phyloP scores from a whole-genome alignment of 2,329 filamentous ascomycete species.

The Sporothrix pallida region DNA sequence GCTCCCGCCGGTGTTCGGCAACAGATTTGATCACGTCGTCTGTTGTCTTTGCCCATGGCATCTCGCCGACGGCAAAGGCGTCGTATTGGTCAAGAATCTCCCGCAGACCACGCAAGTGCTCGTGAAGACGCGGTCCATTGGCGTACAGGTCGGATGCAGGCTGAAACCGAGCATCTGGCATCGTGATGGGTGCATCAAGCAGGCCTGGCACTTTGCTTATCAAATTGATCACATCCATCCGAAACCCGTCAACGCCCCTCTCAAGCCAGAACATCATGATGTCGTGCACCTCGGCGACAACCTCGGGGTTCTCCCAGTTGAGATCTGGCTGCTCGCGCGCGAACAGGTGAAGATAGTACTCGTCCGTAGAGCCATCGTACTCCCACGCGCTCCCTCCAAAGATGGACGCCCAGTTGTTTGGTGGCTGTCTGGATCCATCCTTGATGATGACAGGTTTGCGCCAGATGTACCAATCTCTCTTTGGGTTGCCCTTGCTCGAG shows the following conservation, averaged over 20 bases:
- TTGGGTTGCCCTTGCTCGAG: slow-evolving; percentile 64
- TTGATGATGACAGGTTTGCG: slow-evolving; percentile 40
- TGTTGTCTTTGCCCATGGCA: slow-evolving; percentile 66
- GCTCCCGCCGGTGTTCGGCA: slow-evolving; percentile 56
- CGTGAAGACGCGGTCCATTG: slow-evolving; percentile 72
- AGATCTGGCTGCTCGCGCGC: slow-evolving; percentile 68
- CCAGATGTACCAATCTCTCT: slow-evolving; percentile 62
- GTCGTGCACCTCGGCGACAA: slow-evolving; percentile 73
- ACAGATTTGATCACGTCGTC: slow-evolving; percentile 66
- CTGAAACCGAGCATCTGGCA: slow-evolving; percentile 55
- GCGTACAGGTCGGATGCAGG: slow-evolving; percentile 58
- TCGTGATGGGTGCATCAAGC: slow-evolving; percentile 58
- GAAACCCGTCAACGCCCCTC: slow-evolving; percentile 73
- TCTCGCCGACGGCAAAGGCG: slow-evolving; percentile 72
- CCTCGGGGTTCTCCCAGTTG: slow-evolving; percentile 77
- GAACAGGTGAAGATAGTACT: slow-evolving; percentile 81
- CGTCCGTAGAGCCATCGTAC: slow-evolving; percentile 72
- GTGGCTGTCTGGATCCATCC: slow-evolving; percentile 63
- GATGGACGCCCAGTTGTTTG: slow-evolving; percentile 75
- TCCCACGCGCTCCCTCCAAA: slow-evolving; percentile 67
- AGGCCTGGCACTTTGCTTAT: slow-evolving; percentile 66
- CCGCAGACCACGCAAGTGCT: slow-evolving; percentile 56
- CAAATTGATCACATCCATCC: slow-evolving; percentile 77
- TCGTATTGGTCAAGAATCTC: slow-evolving; percentile 69
- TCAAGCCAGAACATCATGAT: slow-evolving; percentile 83